Percentiles rank a stretch among this genome's conserved stretches.
Conservation (phyloP, 2,329 filamentous ascomycete genomes). For the Podosphaera xanthii region DNA sequence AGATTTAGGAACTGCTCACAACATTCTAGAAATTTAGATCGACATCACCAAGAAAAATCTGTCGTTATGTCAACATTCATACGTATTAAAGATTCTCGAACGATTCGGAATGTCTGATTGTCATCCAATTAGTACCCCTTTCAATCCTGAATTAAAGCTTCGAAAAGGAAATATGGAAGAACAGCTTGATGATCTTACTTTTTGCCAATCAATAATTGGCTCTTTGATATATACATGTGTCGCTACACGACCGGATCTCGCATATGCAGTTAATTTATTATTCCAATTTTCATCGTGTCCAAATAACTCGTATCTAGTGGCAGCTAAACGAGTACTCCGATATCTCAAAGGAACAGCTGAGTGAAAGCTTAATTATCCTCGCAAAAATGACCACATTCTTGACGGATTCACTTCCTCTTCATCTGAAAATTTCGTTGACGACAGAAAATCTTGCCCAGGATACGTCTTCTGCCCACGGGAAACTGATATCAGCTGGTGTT, state of each 20-base stretch:
- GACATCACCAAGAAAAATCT: background rate
- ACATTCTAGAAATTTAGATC: too few species aligned
- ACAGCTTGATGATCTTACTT: background rate
- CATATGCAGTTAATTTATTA: background rate
- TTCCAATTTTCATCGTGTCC: background rate
- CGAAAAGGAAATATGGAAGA: background rate
- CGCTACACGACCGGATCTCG: background rate
- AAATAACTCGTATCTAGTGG: background rate
- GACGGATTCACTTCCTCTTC: background rate
- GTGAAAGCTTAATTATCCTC: background rate
- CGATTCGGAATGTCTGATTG: background rate
- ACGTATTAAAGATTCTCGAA: background rate
- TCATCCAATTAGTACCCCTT: background rate
- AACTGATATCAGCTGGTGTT: background rate
- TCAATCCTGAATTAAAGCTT: background rate
- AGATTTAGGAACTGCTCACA: too few species aligned
- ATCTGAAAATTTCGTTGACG: conserved; percentile 9
- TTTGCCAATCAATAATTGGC: background rate
- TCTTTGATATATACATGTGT: background rate
- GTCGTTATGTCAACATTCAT: background rate
- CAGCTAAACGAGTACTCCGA: background rate
- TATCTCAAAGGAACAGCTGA: background rate
- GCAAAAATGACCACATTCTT: background rate
- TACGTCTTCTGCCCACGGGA: conserved; percentile 1
- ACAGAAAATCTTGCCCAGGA: too few species aligned